Evolutionary conservation across 1,284 basidiomycete species (phyloP).

Genomic region (Fomitopsis palustris): DNA sequence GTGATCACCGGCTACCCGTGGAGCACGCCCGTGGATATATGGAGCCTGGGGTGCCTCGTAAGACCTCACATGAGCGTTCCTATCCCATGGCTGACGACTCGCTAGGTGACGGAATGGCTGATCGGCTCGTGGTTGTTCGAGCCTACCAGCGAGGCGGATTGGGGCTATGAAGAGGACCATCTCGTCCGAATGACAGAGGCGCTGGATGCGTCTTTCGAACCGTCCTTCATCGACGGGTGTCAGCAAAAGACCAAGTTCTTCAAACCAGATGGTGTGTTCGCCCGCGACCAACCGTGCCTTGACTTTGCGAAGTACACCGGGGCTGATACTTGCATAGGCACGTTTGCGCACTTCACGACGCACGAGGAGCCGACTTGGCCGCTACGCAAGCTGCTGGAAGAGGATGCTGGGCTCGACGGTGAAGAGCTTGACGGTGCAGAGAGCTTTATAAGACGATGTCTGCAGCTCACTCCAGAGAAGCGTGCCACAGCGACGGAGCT

Average conservation of each 20-base stretch:
- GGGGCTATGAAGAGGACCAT: slow-evolving; percentile 11
- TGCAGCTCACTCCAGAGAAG: slow-evolving; percentile 8
- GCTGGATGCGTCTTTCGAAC: slow-evolving; percentile 6
- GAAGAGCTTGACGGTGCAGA: slow-evolving; percentile 5
- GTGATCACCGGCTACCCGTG: slow-evolving; percentile 31
- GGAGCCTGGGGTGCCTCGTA: slow-evolving; percentile 35
- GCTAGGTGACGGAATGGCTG: slow-evolving; percentile 9
- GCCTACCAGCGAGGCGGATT: not conserved
- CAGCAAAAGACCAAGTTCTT: slow-evolving; percentile 8
- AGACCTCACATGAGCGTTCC: not conserved
- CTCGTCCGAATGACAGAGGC: slow-evolving; percentile 10
- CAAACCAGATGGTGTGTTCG: slow-evolving; percentile 4
- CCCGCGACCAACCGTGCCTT: no score
- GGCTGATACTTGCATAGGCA: not conserved
- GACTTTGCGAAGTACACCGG: no score
- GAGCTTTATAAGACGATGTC: slow-evolving; percentile 4
- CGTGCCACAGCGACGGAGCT: slow-evolving; percentile 10
- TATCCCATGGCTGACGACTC: not conserved
- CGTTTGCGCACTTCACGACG: slow-evolving; percentile 4
- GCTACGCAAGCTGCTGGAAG: slow-evolving; percentile 3
- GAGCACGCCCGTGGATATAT: slow-evolving; percentile 32
- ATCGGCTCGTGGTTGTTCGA: slow-evolving; percentile 11
- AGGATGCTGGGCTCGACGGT: slow-evolving; percentile 1
- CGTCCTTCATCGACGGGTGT: slow-evolving; percentile 5
- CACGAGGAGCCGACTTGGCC: slow-evolving; percentile 9